Conservation (phyloP, 179 eudicot genomes). For the Silene coronaria region DNA sequence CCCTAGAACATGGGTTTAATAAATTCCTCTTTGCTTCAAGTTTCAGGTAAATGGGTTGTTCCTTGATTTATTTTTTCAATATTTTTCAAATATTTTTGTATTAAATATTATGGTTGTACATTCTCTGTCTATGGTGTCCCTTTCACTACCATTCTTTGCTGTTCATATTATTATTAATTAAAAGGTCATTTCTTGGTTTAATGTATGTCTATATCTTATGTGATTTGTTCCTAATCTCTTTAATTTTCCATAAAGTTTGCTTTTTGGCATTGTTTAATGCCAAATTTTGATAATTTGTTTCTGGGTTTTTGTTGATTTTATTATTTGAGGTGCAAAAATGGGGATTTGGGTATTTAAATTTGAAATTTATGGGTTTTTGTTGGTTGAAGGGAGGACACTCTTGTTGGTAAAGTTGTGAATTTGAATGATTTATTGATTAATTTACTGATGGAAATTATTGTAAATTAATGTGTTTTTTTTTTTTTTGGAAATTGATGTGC, state of each 20-base stretch:
- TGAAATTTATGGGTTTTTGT: constrained; percentile 16
- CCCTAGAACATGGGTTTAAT: constrained; percentile 9
- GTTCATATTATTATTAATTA: constrained; percentile 15
- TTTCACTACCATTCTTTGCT: constrained; percentile 25
- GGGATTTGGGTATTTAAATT: constrained; percentile 10
- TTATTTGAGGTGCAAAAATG: constrained; percentile 14
- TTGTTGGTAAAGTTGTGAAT: background rate
- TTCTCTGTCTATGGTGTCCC: constrained; percentile 28
- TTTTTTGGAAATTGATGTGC: background rate
- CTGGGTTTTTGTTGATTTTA: constrained; percentile 11
- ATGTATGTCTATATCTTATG: constrained; percentile 18
- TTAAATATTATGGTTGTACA: constrained; percentile 28
- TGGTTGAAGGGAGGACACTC: background rate
- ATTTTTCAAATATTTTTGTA: background rate
- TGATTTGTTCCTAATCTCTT: constrained; percentile 2
- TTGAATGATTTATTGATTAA: constrained; percentile 8
- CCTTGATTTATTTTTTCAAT: background rate
- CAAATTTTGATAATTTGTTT: constrained; percentile 16
- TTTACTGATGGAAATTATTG: constrained; percentile 2
- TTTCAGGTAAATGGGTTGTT: constrained; percentile 13
- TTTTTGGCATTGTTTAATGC: constrained; percentile 25
- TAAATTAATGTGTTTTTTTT: constrained; percentile 1
- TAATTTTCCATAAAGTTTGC: constrained; percentile 14
- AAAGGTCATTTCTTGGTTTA: background rate
- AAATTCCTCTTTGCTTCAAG: constrained; percentile 27